These are phyloP conservation scores for Phlegmacium glaucopus DNA, from an alignment of 768 basidiomycete genomes.

Conservation along the genomic window DNA sequence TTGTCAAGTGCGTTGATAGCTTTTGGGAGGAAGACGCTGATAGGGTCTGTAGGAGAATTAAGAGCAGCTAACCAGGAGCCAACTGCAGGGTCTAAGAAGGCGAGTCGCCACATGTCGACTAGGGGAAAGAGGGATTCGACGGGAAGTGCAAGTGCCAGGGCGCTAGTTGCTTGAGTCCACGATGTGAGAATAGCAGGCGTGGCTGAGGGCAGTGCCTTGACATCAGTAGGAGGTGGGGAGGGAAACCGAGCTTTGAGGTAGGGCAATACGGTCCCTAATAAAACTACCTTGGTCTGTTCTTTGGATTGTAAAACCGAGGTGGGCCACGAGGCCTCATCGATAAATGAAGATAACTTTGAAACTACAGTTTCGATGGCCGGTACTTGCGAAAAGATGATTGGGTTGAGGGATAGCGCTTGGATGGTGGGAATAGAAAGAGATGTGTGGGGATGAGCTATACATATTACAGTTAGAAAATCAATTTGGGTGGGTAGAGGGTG, in stretches of 20 bases:
- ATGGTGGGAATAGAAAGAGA: conserved; percentile 56
- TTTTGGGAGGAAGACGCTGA: conserved; percentile 45
- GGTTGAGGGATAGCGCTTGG: conserved; percentile 60
- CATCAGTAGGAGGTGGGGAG: conserved; percentile 13
- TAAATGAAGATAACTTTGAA: conserved; percentile 58
- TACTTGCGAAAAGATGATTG: conserved; percentile 73
- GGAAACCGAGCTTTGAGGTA: conserved; percentile 64
- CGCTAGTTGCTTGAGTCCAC: conserved; percentile 47
- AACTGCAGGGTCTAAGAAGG: conserved; percentile 60
- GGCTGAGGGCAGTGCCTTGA: conserved; percentile 23
- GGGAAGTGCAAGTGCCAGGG: conserved; percentile 44
- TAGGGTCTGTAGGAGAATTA: conserved; percentile 31
- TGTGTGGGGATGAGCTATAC: conserved; percentile 71
- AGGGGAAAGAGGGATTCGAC: conserved; percentile 69
- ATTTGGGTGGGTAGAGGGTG: neutral
- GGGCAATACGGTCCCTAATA: conserved; percentile 50
- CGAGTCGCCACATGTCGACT: conserved; percentile 80
- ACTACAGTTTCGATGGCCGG: conserved; percentile 65
- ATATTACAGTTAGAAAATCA: neutral
- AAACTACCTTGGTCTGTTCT: conserved; percentile 43
- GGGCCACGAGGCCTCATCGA: conserved; percentile 45
- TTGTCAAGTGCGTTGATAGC: conserved; percentile 32
- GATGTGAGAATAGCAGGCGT: conserved; percentile 35
- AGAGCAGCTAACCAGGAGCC: conserved; percentile 45
- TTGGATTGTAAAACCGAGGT: conserved; percentile 22